Evolutionary conservation across 805 yeast species (phyloP).

Genomic region (Candida qinlingensis): DNA sequence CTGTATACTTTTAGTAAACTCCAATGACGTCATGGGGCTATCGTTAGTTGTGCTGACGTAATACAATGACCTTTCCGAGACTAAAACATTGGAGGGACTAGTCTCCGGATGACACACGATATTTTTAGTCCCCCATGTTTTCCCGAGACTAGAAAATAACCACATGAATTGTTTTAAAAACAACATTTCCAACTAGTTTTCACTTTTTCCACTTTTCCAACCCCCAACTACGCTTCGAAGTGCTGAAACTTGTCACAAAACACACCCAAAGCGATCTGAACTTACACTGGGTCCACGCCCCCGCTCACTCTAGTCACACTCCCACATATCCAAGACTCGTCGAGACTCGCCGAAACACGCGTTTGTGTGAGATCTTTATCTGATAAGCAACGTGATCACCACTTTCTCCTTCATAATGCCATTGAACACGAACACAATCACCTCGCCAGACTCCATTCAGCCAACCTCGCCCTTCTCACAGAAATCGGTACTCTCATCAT

Average conservation of each 20-base stretch:
- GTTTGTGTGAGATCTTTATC: neutral
- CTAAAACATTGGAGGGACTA: neutral
- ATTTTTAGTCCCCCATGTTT: too few species aligned
- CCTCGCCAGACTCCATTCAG: slow-evolving; percentile 20
- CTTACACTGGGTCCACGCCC: too few species aligned
- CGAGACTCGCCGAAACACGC: neutral
- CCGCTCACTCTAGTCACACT: neutral
- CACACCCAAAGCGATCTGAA: too few species aligned
- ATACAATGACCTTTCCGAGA: neutral
- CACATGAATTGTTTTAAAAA: too few species aligned
- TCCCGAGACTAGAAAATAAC: too few species aligned
- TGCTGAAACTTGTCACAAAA: neutral
- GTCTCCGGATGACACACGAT: too few species aligned
- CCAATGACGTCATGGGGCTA: too few species aligned
- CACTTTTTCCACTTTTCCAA: neutral
- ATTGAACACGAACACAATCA: neutral
- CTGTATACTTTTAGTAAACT: too few species aligned
- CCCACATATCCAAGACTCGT: neutral
- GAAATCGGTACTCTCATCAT: slow-evolving; percentile 14
- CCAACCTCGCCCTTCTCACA: slow-evolving; percentile 26
- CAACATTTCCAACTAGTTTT: neutral
- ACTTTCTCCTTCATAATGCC: too few species aligned
- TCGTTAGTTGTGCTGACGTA: too few species aligned
- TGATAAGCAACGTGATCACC: slow-evolving; percentile 1
- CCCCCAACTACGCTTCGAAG: neutral